These are phyloP conservation scores for Hypocreales sp. DNA, from an alignment of 2,329 filamentous ascomycete species.

Conservation along the genomic window DNA sequence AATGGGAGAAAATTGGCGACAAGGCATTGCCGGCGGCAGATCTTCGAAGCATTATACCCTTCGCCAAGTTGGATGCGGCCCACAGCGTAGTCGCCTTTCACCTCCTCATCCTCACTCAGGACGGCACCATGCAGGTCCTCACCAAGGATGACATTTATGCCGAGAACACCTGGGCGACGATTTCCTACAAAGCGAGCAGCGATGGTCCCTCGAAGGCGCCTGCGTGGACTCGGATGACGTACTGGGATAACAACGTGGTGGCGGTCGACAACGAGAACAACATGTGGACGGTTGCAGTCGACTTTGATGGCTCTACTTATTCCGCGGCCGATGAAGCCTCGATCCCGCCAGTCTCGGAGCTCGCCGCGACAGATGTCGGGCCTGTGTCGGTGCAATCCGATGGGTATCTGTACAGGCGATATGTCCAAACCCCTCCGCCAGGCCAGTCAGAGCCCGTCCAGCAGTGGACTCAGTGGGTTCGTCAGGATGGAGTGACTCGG, in stretches of 20 bases:
- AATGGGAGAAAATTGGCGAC: background rate
- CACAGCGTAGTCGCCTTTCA: background rate
- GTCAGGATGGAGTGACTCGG: background rate
- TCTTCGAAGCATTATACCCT: background rate
- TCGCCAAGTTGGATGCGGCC: background rate
- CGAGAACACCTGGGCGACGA: background rate
- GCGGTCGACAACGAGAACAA: background rate
- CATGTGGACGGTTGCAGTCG: background rate
- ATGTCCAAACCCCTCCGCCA: background rate
- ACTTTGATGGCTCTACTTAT: background rate
- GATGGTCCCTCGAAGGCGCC: too few species aligned
- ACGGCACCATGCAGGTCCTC: background rate
- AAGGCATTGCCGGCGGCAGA: background rate
- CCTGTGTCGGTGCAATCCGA: background rate
- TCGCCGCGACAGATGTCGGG: background rate
- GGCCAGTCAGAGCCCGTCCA: background rate
- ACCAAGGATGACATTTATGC: background rate
- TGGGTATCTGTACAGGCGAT: background rate
- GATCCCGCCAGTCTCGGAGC: background rate
- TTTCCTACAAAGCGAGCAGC: background rate
- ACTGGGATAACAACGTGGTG: background rate
- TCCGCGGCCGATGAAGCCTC: background rate
- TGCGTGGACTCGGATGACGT: background rate
- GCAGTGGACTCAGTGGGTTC: background rate
- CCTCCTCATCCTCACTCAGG: background rate